A percentile compares a stretch with the other conserved stretches of the same genome.
Evolutionary conservation across 2,329 filamentous ascomycete species (phyloP).

Genomic region (Trematosphaeria pertusa): DNA sequence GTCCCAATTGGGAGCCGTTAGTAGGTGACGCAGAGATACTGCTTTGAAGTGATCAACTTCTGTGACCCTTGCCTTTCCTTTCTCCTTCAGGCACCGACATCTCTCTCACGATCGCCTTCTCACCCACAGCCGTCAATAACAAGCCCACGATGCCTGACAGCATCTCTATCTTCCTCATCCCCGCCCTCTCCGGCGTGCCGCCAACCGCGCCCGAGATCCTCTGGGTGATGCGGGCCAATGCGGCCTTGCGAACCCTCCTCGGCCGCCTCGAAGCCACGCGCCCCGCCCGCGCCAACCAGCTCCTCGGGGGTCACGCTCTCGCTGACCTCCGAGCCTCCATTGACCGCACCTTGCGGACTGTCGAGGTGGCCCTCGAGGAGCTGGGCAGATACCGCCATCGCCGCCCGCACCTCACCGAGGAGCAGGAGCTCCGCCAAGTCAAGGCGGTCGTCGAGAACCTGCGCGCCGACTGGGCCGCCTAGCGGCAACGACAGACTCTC

Average conservation of each 20-base stretch:
- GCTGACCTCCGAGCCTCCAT: no score
- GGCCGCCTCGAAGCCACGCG: no score
- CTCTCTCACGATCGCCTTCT: not conserved
- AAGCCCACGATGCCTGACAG: not conserved
- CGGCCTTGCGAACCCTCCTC: no score
- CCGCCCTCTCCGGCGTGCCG: not conserved
- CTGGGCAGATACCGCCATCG: not conserved
- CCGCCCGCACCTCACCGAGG: not conserved
- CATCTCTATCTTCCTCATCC: not conserved
- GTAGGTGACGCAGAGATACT: no score
- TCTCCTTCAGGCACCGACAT: not conserved
- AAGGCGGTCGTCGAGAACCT: no score
- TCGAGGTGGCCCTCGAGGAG: not conserved
- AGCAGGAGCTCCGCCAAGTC: not conserved
- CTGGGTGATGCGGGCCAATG: no score
- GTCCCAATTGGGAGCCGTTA: not conserved
- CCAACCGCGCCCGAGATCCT: not conserved
- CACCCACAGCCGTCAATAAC: not conserved
- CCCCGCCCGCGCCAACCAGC: not conserved
- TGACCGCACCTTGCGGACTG: not conserved
- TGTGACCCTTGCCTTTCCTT: not conserved
- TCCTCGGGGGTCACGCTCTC: not conserved
- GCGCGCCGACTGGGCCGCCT: no score
- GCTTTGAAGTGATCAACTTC: no score
- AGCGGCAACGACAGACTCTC: no score